These are phyloP conservation scores for Dalbergia oliveri DNA, from an alignment of 306 rosid species.

Conservation along the genomic window DNA sequence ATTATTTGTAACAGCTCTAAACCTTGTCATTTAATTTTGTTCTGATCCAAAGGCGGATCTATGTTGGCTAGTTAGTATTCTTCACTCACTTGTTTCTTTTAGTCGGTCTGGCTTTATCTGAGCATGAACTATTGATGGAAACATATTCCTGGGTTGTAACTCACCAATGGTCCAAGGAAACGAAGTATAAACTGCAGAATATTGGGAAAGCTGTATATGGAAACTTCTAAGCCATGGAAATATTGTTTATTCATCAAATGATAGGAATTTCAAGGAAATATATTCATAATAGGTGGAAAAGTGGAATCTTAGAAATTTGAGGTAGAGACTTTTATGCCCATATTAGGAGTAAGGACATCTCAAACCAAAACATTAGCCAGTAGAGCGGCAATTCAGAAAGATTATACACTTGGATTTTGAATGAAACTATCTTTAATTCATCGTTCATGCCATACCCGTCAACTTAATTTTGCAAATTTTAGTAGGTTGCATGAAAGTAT, in stretches of 20 bases:
- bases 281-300: neutral
- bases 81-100: neutral
- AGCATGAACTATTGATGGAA: neutral
- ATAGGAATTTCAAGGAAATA: neutral
- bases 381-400: neutral
- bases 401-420: slow-evolving; percentile 18
- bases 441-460: slow-evolving; percentile 1
- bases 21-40: neutral
- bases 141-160: neutral
- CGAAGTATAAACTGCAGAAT: neutral
- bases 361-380: slow-evolving; percentile 12
- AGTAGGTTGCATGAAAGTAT: slow-evolving; percentile 22
- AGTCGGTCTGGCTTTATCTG: neutral
- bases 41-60: neutral
- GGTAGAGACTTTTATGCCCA: slow-evolving; percentile 10
- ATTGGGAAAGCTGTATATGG: neutral
- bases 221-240: neutral
- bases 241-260: too few species aligned
- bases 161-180: neutral
- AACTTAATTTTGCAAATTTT: slow-evolving; percentile 39
- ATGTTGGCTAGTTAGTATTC: neutral
- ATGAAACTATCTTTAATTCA: neutral
- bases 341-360: neutral
- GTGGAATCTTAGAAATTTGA: neutral
- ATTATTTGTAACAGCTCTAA: neutral